A percentile compares a stretch with the other conserved stretches of the same genome.
phyloP scores from a whole-genome alignment of 1,284 basidiomycete genomes.

The Austroboletus novae-zelandiae region DNA sequence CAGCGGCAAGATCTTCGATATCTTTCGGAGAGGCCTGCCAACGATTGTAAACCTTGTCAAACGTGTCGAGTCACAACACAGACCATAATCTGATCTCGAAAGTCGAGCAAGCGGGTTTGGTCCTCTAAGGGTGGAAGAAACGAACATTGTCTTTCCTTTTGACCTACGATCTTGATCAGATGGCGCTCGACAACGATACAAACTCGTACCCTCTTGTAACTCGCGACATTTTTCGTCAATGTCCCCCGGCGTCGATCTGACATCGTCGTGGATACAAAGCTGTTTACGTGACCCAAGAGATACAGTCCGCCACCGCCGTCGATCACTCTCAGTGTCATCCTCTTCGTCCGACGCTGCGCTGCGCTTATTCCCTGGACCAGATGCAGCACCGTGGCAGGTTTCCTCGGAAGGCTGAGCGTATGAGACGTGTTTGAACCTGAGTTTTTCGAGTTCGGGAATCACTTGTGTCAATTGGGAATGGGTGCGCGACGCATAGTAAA shows the following conservation, averaged over 20 bases:
- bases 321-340: conserved; percentile 22
- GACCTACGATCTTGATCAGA: conserved; percentile 38
- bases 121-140: conserved; percentile 80
- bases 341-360: conserved; percentile 24
- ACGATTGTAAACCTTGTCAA: not conserved
- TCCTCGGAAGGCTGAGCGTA: conserved; percentile 1
- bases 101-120: conserved; percentile 73
- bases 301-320: conserved; percentile 56
- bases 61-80: conserved; percentile 22
- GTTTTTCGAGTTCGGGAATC: conserved; percentile 80
- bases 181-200: not conserved
- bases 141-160: conserved; percentile 70
- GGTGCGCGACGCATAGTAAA: conserved; percentile 93
- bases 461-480: conserved; percentile 95
- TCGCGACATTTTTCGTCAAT: conserved; percentile 93
- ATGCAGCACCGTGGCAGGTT: conserved; percentile 5
- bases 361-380: conserved; percentile 20
- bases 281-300: conserved; percentile 91
- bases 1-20: conserved; percentile 86
- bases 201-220: conserved; percentile 67
- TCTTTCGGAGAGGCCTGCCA: conserved; percentile 82
- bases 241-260: conserved; percentile 67
- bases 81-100: conserved; percentile 87
- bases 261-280: conserved; percentile 87
- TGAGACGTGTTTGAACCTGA: conserved; percentile 42